Base-by-base conservation (phyloP, 345 rosid species). In the Orychophragmus violaceus region DNA sequence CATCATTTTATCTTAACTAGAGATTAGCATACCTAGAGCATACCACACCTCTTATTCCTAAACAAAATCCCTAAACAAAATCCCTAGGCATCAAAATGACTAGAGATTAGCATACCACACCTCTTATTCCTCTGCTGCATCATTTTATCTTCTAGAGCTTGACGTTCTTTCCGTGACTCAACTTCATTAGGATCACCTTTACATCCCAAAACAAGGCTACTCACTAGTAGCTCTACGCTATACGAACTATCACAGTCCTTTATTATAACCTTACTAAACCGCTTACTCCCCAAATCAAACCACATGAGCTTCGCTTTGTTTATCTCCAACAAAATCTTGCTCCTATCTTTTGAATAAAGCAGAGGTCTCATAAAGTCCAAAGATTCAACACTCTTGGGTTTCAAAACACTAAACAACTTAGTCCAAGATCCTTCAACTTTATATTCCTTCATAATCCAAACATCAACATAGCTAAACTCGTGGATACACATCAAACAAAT, bases 211-310 rank as follows among this genome's bases (percentile, higher is more conserved):
- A 82, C 78, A 35, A 86, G 91, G 63, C 84, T 83, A 39, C 66
- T 77, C 55, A 79, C 78, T 66, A 64, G 79, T 8, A 74, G 4
- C 8, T 77, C 69, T 0, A 69, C 63, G 13, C 79, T 71, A 72
- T 53, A 80, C 0, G 29, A 28, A 39, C 39, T 5, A 6, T 76
- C 82, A 49, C 74, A 36, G 19, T 75, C 81, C 8, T 27, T 45
- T 18, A 78, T 68, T 59, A 55, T 76, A 28, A 80, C 28, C 37
- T 48, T 69, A 50, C 51, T 49, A 3, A 63, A 33, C 44, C 52
- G 74, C 64, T 69, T 78, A 59, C 58, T 76, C 49, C 8, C 33
- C 44, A 79, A 66, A 67, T 82, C 87, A 71, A 76, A 84, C 83
- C 84, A 82, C 21, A 77, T 61, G 3, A 84, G 81, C 74, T 79